A percentile compares a stretch with the other conserved stretches of the same genome.
These are phyloP conservation scores for Coniochaeta sp. DNA, from an alignment of 2,329 filamentous ascomycete species.

Conservation along the genomic window DNA sequence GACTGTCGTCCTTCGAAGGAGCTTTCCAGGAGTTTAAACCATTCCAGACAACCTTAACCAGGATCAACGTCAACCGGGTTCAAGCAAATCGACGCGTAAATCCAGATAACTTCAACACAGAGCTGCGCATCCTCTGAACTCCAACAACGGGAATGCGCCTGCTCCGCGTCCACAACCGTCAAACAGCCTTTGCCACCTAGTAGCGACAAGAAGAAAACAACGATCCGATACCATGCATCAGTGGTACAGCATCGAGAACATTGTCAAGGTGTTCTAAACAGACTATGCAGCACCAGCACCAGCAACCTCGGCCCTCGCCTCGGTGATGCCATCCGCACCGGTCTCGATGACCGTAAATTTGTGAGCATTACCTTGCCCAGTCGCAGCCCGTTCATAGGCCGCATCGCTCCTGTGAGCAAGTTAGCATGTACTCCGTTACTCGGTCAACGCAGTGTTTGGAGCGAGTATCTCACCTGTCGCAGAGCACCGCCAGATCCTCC, in stretches of 20 bases:
- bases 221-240: neutral
- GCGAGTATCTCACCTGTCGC: constrained; percentile 51
- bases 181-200: too few species aligned
- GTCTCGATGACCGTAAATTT: constrained; percentile 77
- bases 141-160: neutral
- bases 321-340: constrained; percentile 41
- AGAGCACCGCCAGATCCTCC: constrained; percentile 68
- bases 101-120: neutral
- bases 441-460: neutral
- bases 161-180: too few species aligned
- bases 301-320: constrained; percentile 3
- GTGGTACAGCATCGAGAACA: neutral
- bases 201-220: too few species aligned
- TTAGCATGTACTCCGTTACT: neutral
- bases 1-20: neutral
- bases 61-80: neutral
- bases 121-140: neutral
- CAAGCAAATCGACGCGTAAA: neutral
- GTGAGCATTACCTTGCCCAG: constrained; percentile 65
- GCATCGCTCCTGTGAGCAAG: constrained; percentile 38
- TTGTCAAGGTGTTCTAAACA: neutral
- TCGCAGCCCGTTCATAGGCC: constrained; percentile 65
- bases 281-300: neutral
- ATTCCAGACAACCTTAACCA: neutral
- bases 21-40: neutral